These are phyloP conservation scores for Sindora glabra DNA, from an alignment of 306 rosid genomes.

Conservation along the genomic window DNA sequence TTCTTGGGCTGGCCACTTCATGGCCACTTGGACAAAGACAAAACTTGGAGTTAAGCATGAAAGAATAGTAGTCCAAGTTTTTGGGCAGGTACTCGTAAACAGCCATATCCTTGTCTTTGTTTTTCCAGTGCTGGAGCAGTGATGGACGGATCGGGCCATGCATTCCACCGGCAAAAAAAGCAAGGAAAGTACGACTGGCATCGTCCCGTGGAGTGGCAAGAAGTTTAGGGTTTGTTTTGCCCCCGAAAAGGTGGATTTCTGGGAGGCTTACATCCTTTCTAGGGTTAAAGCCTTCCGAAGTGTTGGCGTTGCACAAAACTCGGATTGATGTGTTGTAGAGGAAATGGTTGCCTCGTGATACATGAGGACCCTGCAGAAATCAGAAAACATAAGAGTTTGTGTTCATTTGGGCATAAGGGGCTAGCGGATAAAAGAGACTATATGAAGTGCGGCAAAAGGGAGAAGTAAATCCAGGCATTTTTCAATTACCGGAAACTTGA, in stretches of 20 bases:
- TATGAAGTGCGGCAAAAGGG: neutral
- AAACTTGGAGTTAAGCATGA: conserved; percentile 66
- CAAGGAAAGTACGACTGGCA: conserved; percentile 39
- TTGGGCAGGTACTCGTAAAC: conserved; percentile 68
- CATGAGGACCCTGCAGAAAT: conserved; percentile 53
- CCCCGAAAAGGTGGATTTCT: conserved; percentile 64
- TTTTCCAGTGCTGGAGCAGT: conserved; percentile 55
- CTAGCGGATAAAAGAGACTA: neutral
- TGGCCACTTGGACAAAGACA: conserved; percentile 82
- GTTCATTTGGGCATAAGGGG: neutral
- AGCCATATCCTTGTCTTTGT: conserved; percentile 31
- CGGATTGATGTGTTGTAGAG: conserved; percentile 70
- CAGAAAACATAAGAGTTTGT: neutral
- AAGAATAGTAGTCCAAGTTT: conserved; percentile 45
- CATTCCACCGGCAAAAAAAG: conserved; percentile 78
- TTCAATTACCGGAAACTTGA: neutral
- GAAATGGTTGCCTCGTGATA: conserved; percentile 49
- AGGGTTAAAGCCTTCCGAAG: conserved; percentile 85
- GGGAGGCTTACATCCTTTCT: conserved; percentile 70
- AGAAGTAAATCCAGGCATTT: neutral
- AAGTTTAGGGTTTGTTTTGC: conserved; percentile 48
- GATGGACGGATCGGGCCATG: conserved; percentile 72
- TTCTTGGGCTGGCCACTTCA: conserved; percentile 87
- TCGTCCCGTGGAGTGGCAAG: conserved; percentile 28
- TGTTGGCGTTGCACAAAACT: conserved; percentile 82